Base-by-base conservation (phyloP, 2,329 filamentous ascomycete species). In the Fusarium ramigenum region DNA sequence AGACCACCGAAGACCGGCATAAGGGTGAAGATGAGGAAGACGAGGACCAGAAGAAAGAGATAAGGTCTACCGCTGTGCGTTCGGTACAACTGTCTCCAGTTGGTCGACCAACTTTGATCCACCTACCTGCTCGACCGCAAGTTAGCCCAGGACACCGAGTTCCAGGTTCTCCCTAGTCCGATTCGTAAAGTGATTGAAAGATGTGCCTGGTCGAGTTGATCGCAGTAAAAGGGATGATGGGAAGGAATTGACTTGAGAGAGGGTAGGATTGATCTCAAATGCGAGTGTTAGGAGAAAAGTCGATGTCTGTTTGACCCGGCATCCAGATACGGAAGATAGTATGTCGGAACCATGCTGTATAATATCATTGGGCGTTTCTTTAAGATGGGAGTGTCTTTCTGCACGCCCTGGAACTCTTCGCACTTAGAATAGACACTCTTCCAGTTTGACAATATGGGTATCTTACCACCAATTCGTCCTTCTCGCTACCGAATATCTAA, bases 371-470 rank as follows among this genome's bases (percentile, higher is more conserved):
- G 32, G 36, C 53, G 46, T 49, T 61, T 37, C 25, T 67, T 60
- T 10, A n/a, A 25, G 32, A 12, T 52, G 28, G 12, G 21, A 32
- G 19, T 25, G 12, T 34, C 14, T 62, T 39, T 25, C 14, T 52
- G 46, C 32, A 44, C 40, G 18, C 21, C 34, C 19, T 37, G 25
- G n/a, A 14, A 25, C 46, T 43, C 25, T 34, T 25, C 9, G 18
- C n/a, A 37, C 32, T 42, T 16, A 52, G 42, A 40, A 23, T 46
- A 32, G n/a, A 47, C 21, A 34, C 30, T 52, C 36, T 49, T 56
- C 63, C 36, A 47, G 43, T 46, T 47, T 63, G 40, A 53, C 28
- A 61, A 44, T 43, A 58, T 62, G 69, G 68, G 72, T 73, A 75
- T 75, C 58, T 69, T 47, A 39, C 43, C 34, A 36, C 25, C n/a